These are phyloP conservation scores for Pyronema omphalodes DNA, from an alignment of 495 filamentous ascomycete genomes.

Conservation along the genomic window DNA sequence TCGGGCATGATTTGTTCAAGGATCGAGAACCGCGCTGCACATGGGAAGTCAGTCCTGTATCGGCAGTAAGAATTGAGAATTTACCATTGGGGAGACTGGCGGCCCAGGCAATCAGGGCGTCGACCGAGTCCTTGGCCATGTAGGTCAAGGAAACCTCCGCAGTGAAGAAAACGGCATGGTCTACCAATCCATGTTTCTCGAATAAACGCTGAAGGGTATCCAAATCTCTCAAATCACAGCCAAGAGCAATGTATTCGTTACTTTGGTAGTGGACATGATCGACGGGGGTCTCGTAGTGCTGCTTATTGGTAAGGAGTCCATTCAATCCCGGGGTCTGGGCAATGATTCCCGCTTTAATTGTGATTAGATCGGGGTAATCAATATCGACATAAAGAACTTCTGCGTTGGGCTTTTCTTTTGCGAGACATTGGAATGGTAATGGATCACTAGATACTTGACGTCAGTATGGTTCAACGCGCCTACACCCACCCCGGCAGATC, in stretches of 20 bases:
- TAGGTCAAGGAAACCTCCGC: constrained; percentile 86
- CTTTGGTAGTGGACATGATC: constrained; percentile 40
- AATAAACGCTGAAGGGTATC: constrained; percentile 38
- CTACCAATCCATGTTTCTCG: constrained; percentile 34
- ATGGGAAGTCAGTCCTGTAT: background rate
- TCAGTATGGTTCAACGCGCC: background rate
- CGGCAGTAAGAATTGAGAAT: background rate
- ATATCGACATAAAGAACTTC: constrained; percentile 62
- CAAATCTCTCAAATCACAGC: constrained; percentile 61
- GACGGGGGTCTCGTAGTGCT: constrained; percentile 25
- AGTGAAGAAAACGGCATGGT: constrained; percentile 51
- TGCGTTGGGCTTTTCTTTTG: constrained; percentile 38
- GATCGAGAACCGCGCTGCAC: constrained; percentile 47
- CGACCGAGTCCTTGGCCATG: constrained; percentile 60
- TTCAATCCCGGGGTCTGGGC: constrained; percentile 39
- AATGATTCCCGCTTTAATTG: constrained; percentile 52
- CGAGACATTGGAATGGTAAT: constrained; percentile 67
- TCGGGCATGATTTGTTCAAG: constrained; percentile 74
- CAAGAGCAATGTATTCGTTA: constrained; percentile 55
- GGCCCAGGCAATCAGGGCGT: constrained; percentile 55
- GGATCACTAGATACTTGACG: constrained; percentile 45
- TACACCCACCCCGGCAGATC: background rate
- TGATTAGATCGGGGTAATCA: constrained; percentile 67
- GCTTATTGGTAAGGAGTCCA: constrained; percentile 31
- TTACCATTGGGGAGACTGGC: constrained; percentile 43